phyloP scores from a whole-genome alignment of 176 grass and related monocot species.

The Oryza glumipatula region DNA sequence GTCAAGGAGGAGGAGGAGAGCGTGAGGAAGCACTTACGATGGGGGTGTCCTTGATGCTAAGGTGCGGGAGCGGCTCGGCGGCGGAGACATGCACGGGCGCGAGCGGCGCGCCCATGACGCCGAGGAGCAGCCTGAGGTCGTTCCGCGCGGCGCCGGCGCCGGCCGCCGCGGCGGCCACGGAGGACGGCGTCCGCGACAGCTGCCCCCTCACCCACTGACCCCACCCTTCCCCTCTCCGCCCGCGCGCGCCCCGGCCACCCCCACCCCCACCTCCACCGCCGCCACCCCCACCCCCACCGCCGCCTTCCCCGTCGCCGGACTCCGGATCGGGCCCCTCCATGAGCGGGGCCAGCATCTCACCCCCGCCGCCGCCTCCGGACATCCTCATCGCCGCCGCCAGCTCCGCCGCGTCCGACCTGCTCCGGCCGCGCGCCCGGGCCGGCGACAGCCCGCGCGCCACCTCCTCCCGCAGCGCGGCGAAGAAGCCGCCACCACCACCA shows the following conservation, averaged over 20 bases:
- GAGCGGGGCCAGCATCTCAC: constrained; percentile 70
- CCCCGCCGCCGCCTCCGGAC: background rate
- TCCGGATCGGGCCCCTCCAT: constrained; percentile 86
- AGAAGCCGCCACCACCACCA: constrained; percentile 51
- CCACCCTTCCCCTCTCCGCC: constrained; percentile 58
- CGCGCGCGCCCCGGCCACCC: background rate
- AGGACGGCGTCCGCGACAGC: constrained; percentile 46
- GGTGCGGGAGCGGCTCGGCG: constrained; percentile 68
- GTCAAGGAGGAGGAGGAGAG: background rate
- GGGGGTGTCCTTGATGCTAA: constrained; percentile 80
- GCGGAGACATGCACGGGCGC: constrained; percentile 71
- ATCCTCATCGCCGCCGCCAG: constrained; percentile 24
- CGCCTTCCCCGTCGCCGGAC: constrained; percentile 36
- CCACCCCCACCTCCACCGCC: background rate
- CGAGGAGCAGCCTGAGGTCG: constrained; percentile 68
- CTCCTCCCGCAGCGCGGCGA: constrained; percentile 66
- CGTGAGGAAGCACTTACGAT: constrained; percentile 50
- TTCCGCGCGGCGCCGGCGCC: constrained; percentile 43
- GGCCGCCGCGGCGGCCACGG: constrained; percentile 1
- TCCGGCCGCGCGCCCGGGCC: constrained; percentile 40
- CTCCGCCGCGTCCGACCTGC: constrained; percentile 28
- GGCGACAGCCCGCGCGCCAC: constrained; percentile 66
- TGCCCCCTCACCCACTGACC: constrained; percentile 59
- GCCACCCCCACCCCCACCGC: background rate
- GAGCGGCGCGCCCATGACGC: constrained; percentile 75